Percentiles rank a stretch among this genome's conserved stretches.
phyloP scores from a whole-genome alignment of 106 monocot genomes.

The Acorus calamus region DNA sequence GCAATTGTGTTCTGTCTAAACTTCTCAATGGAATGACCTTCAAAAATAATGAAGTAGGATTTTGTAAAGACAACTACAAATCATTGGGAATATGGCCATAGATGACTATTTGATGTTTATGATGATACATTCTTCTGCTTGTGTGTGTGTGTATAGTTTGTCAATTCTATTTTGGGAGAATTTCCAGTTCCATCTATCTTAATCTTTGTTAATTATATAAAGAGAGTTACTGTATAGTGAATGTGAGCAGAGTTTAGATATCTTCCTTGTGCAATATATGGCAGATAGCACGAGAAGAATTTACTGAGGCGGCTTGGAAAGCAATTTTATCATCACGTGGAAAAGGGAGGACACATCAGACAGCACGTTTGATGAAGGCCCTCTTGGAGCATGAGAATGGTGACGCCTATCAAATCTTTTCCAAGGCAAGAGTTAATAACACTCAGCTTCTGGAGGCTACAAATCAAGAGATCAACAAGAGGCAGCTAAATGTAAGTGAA shows the following conservation, averaged over 20 bases:
- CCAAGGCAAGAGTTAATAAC: constrained; percentile 90
- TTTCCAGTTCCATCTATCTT: too few relatives aligned
- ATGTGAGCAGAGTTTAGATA: too few relatives aligned
- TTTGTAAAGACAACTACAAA: too few relatives aligned
- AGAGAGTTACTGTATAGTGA: background rate
- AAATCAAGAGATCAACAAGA: constrained; percentile 72
- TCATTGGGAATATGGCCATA: too few relatives aligned
- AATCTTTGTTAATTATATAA: background rate
- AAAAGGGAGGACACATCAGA: constrained; percentile 94
- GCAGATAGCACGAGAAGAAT: constrained; percentile 95
- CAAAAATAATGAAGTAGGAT: too few relatives aligned
- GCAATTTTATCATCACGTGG: constrained; percentile 84
- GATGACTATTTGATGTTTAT: too few relatives aligned
- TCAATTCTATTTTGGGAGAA: too few relatives aligned
- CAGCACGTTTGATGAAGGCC: constrained; percentile 93
- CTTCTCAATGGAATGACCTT: too few relatives aligned
- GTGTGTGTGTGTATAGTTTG: too few relatives aligned
- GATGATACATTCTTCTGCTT: too few relatives aligned
- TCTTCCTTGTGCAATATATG: constrained; percentile 1
- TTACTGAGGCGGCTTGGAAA: constrained; percentile 99
- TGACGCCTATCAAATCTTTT: constrained; percentile 92
- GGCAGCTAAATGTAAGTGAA: constrained; percentile 69
- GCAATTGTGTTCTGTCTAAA: too few relatives aligned
- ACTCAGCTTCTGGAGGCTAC: constrained; percentile 83
- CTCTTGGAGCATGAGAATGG: constrained; percentile 95